Evolutionary conservation across 1,284 basidiomycete species (phyloP), one percentile per base, ranked within the genome.

Genomic region (Dichomitus squalens): DNA sequence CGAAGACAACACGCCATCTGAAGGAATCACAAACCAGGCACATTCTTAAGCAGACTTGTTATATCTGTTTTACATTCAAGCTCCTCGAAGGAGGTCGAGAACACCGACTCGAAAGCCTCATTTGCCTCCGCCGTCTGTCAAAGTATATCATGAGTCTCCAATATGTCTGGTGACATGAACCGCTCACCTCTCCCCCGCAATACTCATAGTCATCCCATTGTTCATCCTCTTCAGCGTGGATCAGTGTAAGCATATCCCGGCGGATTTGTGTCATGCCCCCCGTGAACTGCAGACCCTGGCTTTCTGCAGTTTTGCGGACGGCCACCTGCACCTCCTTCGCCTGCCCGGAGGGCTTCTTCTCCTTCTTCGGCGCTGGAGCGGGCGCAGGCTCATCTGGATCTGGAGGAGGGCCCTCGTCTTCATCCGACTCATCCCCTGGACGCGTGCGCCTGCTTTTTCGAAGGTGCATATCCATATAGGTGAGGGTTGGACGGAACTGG

Each of bases 401-500:
- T 38, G 83, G 87, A 35, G 88, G 90, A 27, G 89, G 88, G 0
- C 85, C 90, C 56, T 90, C 87, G 57, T 91, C 89, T 5, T 85
- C 87, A 60, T 88, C 89, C 2, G 78, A 81, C 12, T 79, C 84
- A n/a, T 68, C 78, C 29, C 74, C 75, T 16, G 71, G 74, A 46
- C 77, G 77, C 53, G 60, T 34, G 16, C 81, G 84, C 66, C 79
- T 82, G 59, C 72, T 77, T 74, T 87, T 90, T 48, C 83, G 82
- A 21, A 85, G 83, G 52, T 87, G 70, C 56, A 83, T 72, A 67
- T 93, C 91, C 63, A 93, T 78, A 72, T 93, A 90, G 8, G 88
- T 90, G 62, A 93, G 72, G 6, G 87, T 87, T 7, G 90, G 90
- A 44, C 90, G 83, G 64, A 93, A 79, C 70, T 93, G 91, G 65